phyloP scores from a whole-genome alignment of 2,329 filamentous ascomycete genomes.

The Phialophora chinensis region DNA sequence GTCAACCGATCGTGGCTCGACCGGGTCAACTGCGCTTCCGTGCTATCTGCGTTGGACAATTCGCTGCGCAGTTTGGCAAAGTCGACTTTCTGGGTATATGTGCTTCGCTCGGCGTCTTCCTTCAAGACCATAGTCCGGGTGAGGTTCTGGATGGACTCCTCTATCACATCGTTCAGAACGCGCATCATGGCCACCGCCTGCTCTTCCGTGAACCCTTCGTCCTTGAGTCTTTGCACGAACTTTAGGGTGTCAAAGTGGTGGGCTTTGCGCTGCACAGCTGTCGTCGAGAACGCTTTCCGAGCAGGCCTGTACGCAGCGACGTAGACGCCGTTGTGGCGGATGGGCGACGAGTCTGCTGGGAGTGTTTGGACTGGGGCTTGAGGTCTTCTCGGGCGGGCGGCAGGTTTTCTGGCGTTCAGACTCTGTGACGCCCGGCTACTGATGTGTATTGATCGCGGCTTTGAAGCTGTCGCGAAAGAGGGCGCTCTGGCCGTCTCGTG shows the following conservation, averaged over 20 bases:
- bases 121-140: conserved; percentile 97
- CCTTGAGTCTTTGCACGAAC: conserved; percentile 87
- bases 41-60: conserved; percentile 87
- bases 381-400: conserved; percentile 17
- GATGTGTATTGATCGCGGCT: conserved; percentile 26
- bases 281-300: conserved; percentile 64
- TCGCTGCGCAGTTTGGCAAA: conserved; percentile 97
- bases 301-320: conserved; percentile 52
- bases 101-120: conserved; percentile 68
- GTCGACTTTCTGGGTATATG: conserved; percentile 87
- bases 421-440: conserved; percentile 5
- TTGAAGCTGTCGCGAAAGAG: conserved; percentile 23
- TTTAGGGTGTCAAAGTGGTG: conserved; percentile 99
- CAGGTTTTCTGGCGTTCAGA: conserved; percentile 13
- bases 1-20: conserved; percentile 89
- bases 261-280: conserved; percentile 68
- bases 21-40: conserved; percentile 85
- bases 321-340: conserved; percentile 56
- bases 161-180: conserved; percentile 92
- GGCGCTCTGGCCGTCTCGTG: conserved; percentile 16
- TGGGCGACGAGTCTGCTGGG: conserved; percentile 39
- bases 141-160: conserved; percentile 97
- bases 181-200: conserved; percentile 99
- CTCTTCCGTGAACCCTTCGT: conserved; percentile 92
- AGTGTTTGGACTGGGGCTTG: conserved; percentile 27